Conservation (phyloP, 2,329 filamentous ascomycete species). For the Penicillium sclerotigenum region DNA sequence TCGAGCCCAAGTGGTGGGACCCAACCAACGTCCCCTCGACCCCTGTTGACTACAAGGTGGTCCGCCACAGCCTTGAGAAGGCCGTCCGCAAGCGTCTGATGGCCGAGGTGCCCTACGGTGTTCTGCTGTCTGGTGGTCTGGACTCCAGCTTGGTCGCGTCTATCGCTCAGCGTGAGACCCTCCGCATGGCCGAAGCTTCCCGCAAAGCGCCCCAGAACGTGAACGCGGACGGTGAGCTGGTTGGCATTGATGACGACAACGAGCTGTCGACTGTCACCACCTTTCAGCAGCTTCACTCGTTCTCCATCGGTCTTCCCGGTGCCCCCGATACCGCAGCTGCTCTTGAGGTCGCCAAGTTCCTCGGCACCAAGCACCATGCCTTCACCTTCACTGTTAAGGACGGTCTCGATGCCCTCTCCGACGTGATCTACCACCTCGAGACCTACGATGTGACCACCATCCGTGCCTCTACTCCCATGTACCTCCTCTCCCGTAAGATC, state of each 20-base stretch:
- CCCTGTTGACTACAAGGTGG: conserved; percentile 76
- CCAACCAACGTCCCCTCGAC: conserved; percentile 70
- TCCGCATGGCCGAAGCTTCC: conserved; percentile 66
- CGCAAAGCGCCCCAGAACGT: conserved; percentile 42
- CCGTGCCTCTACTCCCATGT: conserved; percentile 97
- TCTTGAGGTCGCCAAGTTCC: conserved; percentile 88
- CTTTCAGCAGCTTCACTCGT: conserved; percentile 93
- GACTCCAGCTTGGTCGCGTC: conserved; percentile 94
- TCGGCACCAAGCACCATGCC: conserved; percentile 95
- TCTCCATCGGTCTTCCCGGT: conserved; percentile 93
- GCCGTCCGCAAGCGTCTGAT: conserved; percentile 95
- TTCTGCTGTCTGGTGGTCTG: conserved; percentile 88
- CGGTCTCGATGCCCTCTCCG: conserved; percentile 90
- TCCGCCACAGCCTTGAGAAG: conserved; percentile 80
- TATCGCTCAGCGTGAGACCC: conserved; percentile 90
- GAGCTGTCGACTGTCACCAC: conserved; percentile 85
- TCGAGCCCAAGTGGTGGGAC: conserved; percentile 90
- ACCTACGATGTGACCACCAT: conserved; percentile 98
- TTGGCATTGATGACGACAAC: conserved; percentile 92
- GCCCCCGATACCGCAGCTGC: conserved; percentile 92
- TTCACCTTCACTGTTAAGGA: conserved; percentile 99
- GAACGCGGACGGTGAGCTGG: conserved; percentile 61
- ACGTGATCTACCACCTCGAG: conserved; percentile 98
- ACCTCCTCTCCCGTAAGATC: conserved; percentile 95
- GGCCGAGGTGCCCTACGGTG: conserved; percentile 97